Conservation (phyloP, 2,329 filamentous ascomycete species). For the Magnaporthales sp. region DNA sequence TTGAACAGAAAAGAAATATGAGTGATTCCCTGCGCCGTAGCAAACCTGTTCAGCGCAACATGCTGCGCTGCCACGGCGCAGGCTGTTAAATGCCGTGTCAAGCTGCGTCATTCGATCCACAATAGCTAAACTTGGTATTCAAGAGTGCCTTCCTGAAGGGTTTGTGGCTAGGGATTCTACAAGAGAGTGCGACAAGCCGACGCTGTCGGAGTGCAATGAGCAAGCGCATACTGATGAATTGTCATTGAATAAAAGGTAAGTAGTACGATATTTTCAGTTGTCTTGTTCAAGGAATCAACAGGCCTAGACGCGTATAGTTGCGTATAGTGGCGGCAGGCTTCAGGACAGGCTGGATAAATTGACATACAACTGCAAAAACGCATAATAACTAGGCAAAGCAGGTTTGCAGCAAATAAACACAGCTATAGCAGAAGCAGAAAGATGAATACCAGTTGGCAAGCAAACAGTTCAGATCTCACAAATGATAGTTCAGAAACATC, state of each 20-base stretch:
- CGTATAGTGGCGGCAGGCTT: background rate
- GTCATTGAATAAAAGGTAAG: too few species aligned
- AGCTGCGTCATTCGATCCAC: background rate
- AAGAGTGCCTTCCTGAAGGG: background rate
- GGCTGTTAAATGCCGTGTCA: background rate
- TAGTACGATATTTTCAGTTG: too few species aligned
- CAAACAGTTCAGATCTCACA: background rate
- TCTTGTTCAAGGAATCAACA: too few species aligned
- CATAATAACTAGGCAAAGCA: background rate
- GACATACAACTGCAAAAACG: background rate
- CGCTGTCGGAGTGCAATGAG: background rate
- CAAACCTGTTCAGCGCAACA: background rate
- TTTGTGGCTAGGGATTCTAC: background rate
- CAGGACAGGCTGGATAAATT: background rate
- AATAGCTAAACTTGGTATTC: background rate
- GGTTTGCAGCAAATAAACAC: background rate
- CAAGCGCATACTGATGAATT: background rate
- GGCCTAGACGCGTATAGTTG: background rate
- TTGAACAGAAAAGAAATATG: background rate
- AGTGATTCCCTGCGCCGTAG: background rate
- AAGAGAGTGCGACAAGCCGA: background rate
- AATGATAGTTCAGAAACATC: too few species aligned
- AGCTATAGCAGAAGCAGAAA: background rate
- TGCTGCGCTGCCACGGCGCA: background rate
- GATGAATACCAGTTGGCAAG: background rate